phyloP scores from a whole-genome alignment of 1,284 basidiomycete species.

The Cryptococcus floricola region DNA sequence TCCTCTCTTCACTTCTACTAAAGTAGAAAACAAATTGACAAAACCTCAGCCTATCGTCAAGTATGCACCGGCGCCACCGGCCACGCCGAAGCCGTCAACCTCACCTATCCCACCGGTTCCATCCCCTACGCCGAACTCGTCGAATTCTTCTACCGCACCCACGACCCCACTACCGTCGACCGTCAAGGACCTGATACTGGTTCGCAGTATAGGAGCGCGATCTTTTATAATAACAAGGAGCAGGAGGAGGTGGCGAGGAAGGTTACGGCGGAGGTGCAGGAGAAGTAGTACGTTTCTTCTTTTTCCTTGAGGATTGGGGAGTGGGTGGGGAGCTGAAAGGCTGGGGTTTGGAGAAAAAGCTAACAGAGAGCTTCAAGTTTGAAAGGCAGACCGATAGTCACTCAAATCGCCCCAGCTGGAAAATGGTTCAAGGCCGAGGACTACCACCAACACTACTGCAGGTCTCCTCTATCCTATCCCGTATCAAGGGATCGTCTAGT shows the following conservation, averaged over 20 bases:
- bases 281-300: constrained; percentile 58
- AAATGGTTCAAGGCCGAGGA: constrained; percentile 77
- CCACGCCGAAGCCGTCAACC: constrained; percentile 83
- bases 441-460: constrained; percentile 75
- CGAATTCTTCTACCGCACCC: constrained; percentile 91
- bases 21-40: background rate
- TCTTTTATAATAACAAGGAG: constrained; percentile 75
- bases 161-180: constrained; percentile 84
- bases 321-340: background rate
- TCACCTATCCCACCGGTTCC: constrained; percentile 76
- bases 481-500: background rate
- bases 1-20: background rate
- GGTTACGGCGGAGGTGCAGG: constrained; percentile 80
- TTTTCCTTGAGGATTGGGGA: background rate
- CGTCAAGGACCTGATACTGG: constrained; percentile 73
- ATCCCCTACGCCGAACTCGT: constrained; percentile 80
- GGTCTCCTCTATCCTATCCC: constrained; percentile 8
- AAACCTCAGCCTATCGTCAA: constrained; percentile 57
- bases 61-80: constrained; percentile 79
- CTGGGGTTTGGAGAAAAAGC: background rate
- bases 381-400: constrained; percentile 71
- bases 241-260: constrained; percentile 71
- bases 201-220: constrained; percentile 86
- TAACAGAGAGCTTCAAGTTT: constrained; percentile 54
- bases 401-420: constrained; percentile 62